Evolutionary conservation across 129 eudicot species (phyloP), one percentile per base, ranked within the genome.

Genomic region (Arctium lappa): DNA sequence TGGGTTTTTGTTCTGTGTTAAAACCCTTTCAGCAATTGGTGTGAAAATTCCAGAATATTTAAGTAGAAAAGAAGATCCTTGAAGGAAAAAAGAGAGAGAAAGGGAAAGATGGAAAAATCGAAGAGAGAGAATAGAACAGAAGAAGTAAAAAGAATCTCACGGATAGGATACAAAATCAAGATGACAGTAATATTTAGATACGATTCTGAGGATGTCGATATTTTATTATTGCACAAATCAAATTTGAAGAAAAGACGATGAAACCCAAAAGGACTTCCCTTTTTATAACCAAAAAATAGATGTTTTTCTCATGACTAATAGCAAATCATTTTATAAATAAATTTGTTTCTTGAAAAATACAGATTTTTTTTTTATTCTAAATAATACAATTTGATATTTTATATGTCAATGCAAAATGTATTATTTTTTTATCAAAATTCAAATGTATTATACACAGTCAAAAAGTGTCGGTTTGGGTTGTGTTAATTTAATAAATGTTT

Each of bases 41-140:
- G 87, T 22, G 75, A 18, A 56, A 84, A 84, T 63, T 72, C 60
- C 53, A 73, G 80, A 84, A 63, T 73, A 84, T 18, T 81, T 76
- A 44, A 68, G 72, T 75, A 16, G 78, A 62, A 84, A 84, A 71
- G 79, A 79, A 84, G 87, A 62, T 84, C 83, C 40, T 84, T 44
- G 75, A 63, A 79, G 87, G 37, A 79, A 73, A 62, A 13, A 1
- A 16, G 78, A 76, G 63, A 56, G 22, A 5, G 8, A 73, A 69
- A 42, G 79, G 5, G 2, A 42, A 68, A 44, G 60, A 44, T 3
- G 76, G 71, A 4, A 69, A 34, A 79, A 29, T n/a, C 0, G 32
- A 22, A 18, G 75, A 84, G 65, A 83, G 83, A 22, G 68, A 56
- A 73, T 38, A 38, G 77, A 73, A 73, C 33, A 73, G 60, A 73